Evolutionary conservation across 2,329 filamentous ascomycete genomes (phyloP), one percentile per base, ranked within the genome.

Genomic region (Hypomyces perniciosus): DNA sequence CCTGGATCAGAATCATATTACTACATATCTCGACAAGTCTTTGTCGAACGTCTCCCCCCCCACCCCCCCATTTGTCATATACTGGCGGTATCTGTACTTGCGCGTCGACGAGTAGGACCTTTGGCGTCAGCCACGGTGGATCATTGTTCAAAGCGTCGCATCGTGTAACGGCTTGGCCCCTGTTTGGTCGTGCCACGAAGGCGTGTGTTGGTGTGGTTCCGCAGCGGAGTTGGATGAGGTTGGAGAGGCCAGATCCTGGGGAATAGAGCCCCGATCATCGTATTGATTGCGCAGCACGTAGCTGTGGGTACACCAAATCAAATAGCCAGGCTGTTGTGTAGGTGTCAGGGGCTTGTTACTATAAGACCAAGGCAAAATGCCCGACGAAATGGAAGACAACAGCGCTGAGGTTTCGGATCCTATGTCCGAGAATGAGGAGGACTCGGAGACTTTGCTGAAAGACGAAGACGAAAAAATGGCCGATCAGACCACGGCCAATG

Each of bases 351-450:
- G 35, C 45, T 56, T 53, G 52, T 46, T 34, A 35, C 41, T 77
- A 78, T 79, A 78, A 76, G 72, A 71, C 67, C 57, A 70, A 68
- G 71, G 69, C 75, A 75, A 65, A 62, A 81, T 81, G 78, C 73
- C 76, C 63, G 74, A 77, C 67, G 72, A 79, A 57, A 69, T 75
- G 63, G 76, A 78, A 52, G 69, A 75, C 61, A 74, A 72, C 65
- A 72, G 73, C 62, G 70, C 72, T 65, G 78, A 81, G 60, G 72
- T 78, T 67, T 81, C 78, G 66, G 78, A 79, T 72, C 71, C 69
- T 59, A 72, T 78, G 73, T 81, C 79, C 65, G 79, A 81, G 62
- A 79, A 77, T 67, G 77, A 79, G 56, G 74, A 80, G 70, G 78
- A 80, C 64, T 72, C 73, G 58, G 75, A 77, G 50, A 65, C 68